Evolutionary conservation across 1,284 basidiomycete genomes (phyloP).

Genomic region (Puccinia horiana): DNA sequence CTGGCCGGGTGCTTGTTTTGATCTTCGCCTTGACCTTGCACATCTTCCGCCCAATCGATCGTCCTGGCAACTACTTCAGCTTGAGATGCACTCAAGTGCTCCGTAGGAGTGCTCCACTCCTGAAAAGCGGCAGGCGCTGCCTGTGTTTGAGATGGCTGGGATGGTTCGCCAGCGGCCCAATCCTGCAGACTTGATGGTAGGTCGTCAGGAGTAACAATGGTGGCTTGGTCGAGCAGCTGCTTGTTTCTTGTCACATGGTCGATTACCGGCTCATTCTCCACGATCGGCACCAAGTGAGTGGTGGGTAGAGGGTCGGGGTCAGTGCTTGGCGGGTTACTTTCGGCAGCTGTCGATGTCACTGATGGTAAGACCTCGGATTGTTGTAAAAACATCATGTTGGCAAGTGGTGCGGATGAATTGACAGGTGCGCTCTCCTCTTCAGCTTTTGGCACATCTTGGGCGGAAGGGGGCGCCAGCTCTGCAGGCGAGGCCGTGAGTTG

Average conservation of each 20-base stretch:
- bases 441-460: background rate
- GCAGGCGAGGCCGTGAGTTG: constrained; percentile 55
- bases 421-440: constrained; percentile 17
- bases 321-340: background rate
- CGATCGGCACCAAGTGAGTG: background rate
- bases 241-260: constrained; percentile 45
- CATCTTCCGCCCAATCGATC: constrained; percentile 49
- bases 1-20: background rate
- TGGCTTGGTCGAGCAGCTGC: constrained; percentile 38
- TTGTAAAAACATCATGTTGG: constrained; percentile 46
- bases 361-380: constrained; percentile 42
- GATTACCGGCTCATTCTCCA: constrained; percentile 19
- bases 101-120: constrained; percentile 31
- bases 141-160: background rate
- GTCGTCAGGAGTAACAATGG: constrained; percentile 11
- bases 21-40: constrained; percentile 27
- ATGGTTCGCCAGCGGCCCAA: constrained; percentile 11
- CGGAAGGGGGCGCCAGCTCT: constrained; percentile 15
- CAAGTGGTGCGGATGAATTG: constrained; percentile 36
- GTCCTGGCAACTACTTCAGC: constrained; percentile 42
- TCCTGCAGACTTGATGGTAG: background rate
- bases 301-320: background rate
- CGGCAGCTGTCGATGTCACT: background rate
- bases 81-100: constrained; percentile 29
- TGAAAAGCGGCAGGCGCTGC: background rate